Base-by-base conservation (phyloP, 2,329 filamentous ascomycete genomes). In the Fusarium humuli region DNA sequence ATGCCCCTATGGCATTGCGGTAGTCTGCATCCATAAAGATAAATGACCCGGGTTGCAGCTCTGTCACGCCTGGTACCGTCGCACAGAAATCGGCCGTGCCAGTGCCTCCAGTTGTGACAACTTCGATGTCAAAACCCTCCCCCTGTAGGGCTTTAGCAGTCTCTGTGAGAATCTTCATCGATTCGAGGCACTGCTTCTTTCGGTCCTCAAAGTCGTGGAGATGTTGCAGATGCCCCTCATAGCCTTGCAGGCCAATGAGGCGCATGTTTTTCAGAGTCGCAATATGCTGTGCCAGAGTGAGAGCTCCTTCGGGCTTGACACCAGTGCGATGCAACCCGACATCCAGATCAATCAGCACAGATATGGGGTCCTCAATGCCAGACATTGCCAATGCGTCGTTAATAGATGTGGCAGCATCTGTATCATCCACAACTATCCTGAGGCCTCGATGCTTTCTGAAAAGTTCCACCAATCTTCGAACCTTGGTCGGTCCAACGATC, bases 21-120 rank as follows among this genome's bases (percentile, higher is more conserved):
- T 87, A 87, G 70, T 87, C 85, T 4, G 85, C 85, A 60, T 87
- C 85, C 85, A 87, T 87, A 72, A 87, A 87, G 58, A 87, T 81
- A 62, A 87, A 87, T 0, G 83, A 85, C 0, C 85, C 85, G 0
- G 85, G 85, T 70, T 87, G 85, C 3, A 87, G 77, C 69, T 87
- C 85, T 2, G 85, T 87, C 1, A 87, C 80, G 0, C 85, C 85
- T 0, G 82, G 80, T 0, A 85, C 83, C 77, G 60, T 80, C 3
- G 81, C 84, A 57, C 85, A 87, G 68, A 87, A 86, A 64, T 87
- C 85, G 57, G 61, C 57, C 2, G 70, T 73, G 1, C 70, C 70
- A 0, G 70, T 71, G 3, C 70, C 70, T 0, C 70, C 70, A 12
- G 70, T 71, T 16, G 70, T 73, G 3, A 73, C 61, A 0, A 73